Evolutionary conservation across 1,284 basidiomycete species (phyloP).

Genomic region (Puccinia hordei): DNA sequence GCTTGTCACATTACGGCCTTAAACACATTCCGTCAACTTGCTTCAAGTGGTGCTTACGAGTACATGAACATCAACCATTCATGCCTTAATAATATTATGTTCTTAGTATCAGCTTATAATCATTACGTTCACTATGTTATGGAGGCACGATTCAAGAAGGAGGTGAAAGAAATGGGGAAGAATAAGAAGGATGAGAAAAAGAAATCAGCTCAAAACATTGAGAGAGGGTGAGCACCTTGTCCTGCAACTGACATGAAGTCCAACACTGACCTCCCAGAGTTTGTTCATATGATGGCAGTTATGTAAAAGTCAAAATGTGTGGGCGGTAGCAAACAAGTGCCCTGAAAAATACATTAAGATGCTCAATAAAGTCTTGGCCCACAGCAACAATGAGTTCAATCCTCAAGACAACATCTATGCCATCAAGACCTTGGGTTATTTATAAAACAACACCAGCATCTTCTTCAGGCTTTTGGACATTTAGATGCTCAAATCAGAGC

Average conservation of each 20-base stretch:
- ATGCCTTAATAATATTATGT: background rate
- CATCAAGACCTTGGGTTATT: background rate
- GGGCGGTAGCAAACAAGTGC: background rate
- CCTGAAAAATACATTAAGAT: background rate
- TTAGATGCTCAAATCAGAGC: slow-evolving; percentile 10
- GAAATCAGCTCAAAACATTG: background rate
- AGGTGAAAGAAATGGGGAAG: slow-evolving; percentile 14
- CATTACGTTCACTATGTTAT: slow-evolving; percentile 37
- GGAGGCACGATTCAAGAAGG: slow-evolving; percentile 12
- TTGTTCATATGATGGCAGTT: background rate
- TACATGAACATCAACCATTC: slow-evolving; percentile 33
- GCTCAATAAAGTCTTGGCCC: background rate
- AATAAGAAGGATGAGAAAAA: slow-evolving; percentile 5
- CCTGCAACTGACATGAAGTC: background rate
- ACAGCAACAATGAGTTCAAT: slow-evolving; percentile 35
- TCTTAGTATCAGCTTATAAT: slow-evolving; percentile 5
- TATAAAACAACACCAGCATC: background rate
- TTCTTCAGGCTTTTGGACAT: slow-evolving; percentile 14
- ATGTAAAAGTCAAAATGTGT: background rate
- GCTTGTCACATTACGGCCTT: slow-evolving; percentile 3
- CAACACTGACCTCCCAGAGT: background rate
- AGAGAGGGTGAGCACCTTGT: slow-evolving; percentile 13
- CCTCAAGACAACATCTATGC: background rate
- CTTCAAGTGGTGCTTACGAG: background rate
- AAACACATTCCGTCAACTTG: slow-evolving; percentile 22